Evolutionary conservation across 257 asterid genomes (phyloP).

Genomic region (Gentiana macrophylla): DNA sequence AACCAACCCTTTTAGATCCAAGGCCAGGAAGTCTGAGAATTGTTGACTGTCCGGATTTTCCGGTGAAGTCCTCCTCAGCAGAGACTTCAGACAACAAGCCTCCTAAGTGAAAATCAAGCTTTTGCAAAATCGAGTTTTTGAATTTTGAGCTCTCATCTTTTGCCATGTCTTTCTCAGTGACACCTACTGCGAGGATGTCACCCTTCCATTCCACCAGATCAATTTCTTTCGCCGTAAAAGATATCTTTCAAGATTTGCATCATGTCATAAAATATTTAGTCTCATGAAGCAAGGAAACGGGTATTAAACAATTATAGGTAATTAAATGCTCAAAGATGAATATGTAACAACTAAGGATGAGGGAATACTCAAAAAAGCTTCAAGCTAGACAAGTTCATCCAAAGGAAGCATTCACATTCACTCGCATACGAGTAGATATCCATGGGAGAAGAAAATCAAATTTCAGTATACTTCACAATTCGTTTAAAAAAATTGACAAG

Average conservation of each 20-base stretch:
- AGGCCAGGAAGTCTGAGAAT: slow-evolving; percentile 67
- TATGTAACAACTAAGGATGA: no score
- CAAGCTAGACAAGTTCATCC: no score
- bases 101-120: slow-evolving; percentile 58
- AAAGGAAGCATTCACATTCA: no score
- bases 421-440: no score
- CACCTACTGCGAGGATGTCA: slow-evolving; percentile 87
- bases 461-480: no score
- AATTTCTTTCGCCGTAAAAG: slow-evolving; percentile 75
- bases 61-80: slow-evolving; percentile 78
- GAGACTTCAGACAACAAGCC: slow-evolving; percentile 80
- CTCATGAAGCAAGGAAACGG: not conserved
- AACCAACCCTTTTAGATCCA: slow-evolving; percentile 68
- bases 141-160: slow-evolving; percentile 70
- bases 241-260: slow-evolving; percentile 35
- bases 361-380: no score
- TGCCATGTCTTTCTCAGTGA: slow-evolving; percentile 67
- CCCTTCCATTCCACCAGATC: slow-evolving; percentile 95
- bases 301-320: not conserved
- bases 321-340: not conserved
- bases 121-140: slow-evolving; percentile 57
- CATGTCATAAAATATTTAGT: slow-evolving; percentile 11
- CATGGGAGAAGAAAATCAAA: no score
- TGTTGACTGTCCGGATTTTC: slow-evolving; percentile 83
- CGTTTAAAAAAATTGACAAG: no score